Conservation (phyloP, 768 basidiomycete genomes). For the Lyophyllum shimeji region DNA sequence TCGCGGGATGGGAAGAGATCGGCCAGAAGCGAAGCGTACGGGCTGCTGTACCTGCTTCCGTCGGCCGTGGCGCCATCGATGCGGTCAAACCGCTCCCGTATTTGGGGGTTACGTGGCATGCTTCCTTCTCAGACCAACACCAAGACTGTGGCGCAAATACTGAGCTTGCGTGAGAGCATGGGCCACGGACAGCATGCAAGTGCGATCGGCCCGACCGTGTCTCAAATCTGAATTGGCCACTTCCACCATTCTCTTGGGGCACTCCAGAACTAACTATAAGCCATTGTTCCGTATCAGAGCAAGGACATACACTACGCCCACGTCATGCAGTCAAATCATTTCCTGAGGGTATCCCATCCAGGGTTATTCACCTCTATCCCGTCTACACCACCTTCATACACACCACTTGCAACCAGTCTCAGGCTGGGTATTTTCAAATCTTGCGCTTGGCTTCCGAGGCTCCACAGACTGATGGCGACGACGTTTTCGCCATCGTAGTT, state of each 20-base stretch:
- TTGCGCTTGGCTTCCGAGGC: slow-evolving; percentile 1
- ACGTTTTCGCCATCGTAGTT: slow-evolving; percentile 13
- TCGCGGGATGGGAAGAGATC: background rate
- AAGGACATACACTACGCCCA: too few relatives aligned
- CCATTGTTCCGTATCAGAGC: too few relatives aligned
- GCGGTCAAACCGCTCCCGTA: background rate
- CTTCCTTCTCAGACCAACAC: background rate
- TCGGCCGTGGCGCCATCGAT: background rate
- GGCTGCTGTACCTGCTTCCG: slow-evolving; percentile 21
- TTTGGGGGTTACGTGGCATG: background rate
- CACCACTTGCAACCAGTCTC: slow-evolving; percentile 1
- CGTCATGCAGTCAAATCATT: too few relatives aligned
- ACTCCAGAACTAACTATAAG: too few relatives aligned
- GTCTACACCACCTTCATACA: slow-evolving; percentile 14
- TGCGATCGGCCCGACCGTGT: background rate
- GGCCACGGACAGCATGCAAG: background rate
- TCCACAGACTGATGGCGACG: slow-evolving; percentile 16
- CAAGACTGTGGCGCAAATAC: background rate
- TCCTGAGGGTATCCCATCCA: background rate
- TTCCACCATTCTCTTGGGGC: too few relatives aligned
- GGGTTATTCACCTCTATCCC: slow-evolving; percentile 10
- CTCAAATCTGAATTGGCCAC: background rate
- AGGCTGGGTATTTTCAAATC: slow-evolving; percentile 14
- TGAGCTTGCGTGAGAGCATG: background rate
- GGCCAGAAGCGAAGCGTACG: background rate